Base-by-base conservation (phyloP, 208 protist genomes). In the Crithidia fasciculata region DNA sequence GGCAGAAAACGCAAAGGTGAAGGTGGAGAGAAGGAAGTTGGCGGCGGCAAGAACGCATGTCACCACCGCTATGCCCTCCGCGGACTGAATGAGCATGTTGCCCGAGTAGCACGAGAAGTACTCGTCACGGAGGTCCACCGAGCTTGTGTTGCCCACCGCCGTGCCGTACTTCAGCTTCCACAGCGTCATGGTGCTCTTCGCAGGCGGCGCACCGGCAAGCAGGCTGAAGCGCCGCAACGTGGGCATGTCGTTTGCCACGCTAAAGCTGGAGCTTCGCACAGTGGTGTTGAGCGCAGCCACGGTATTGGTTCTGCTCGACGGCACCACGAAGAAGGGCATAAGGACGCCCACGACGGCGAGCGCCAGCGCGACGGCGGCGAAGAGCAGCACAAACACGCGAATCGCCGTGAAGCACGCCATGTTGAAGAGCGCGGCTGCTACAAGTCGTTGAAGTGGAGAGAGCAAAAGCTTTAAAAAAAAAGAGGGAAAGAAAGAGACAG, bases 31-130 rank as follows among this genome's bases (percentile, higher is more conserved):
- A 16, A 86, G 49, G 18, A 91, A 52, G 63, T 88, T 88, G 0
- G 72, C 74, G 4, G 49, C 69, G 19, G 53, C 68, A 4, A 88
- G 74, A 41, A 87, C 78, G 61, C 69, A 80, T 8, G 78, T 74
- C 10, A 91, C 69, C 12, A 88, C 76, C 13, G 78, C 62, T 6
- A 84, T 56, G 41, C 83, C 86, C 62, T 91, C 83, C 28, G 82
- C 78, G 5, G 80, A 65, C 65, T 91, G 86, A 66, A 88, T 88
- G 47, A 77, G 62, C 47, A 77, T 72, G 54, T 80, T 84, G 7
- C 86, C 86, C 2, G 65, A 28, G 55, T 77, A 63, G 74, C 84
- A 89, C 12, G 63, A 60, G 41, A 91, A 91, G 75, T 89, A 89
- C 8, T 74, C 55, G 19, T 71, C 68, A 13, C 74, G 74, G 5